Evolutionary conservation across 2,329 filamentous ascomycete species (phyloP).

Genomic region (Paecilomyces fulvus): DNA sequence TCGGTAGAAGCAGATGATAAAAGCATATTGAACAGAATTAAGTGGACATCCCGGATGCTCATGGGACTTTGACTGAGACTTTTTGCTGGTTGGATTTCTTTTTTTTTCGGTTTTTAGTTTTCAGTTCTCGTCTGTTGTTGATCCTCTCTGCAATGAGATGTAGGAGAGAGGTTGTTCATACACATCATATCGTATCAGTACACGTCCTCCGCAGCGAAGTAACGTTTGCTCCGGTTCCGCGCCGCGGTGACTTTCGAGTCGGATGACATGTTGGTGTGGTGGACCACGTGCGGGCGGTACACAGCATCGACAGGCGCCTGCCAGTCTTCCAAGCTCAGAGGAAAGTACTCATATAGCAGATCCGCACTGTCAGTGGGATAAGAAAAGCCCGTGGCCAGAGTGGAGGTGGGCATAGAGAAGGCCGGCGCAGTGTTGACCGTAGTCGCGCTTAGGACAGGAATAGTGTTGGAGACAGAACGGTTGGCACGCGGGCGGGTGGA

Average conservation of each 20-base stretch:
- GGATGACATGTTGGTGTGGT: conserved; percentile 66
- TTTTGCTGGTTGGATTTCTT: background rate
- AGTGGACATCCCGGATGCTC: background rate
- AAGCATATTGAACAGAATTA: background rate
- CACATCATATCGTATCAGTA: conserved; percentile 17
- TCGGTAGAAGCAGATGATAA: background rate
- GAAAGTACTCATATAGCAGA: conserved; percentile 89
- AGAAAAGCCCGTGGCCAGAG: conserved; percentile 49
- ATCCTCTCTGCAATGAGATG: no score
- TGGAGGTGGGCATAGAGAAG: conserved; percentile 9
- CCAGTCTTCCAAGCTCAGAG: conserved; percentile 81
- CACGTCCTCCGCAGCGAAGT: conserved; percentile 57
- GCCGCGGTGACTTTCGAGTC: conserved; percentile 63
- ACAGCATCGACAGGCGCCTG: conserved; percentile 85
- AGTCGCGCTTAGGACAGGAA: conserved; percentile 24
- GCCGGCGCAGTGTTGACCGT: conserved; percentile 20
- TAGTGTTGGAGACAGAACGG: conserved; percentile 15
- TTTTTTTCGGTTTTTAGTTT: background rate
- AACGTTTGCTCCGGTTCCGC: conserved; percentile 59
- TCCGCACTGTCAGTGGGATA: conserved; percentile 62
- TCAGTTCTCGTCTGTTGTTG: background rate
- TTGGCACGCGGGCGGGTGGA: conserved; percentile 21
- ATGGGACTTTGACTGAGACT: background rate
- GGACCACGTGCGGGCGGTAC: conserved; percentile 85
- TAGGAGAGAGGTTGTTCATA: background rate